phyloP scores from a whole-genome alignment of 2,329 filamentous ascomycete species.

The Apiospora malaysiana region DNA sequence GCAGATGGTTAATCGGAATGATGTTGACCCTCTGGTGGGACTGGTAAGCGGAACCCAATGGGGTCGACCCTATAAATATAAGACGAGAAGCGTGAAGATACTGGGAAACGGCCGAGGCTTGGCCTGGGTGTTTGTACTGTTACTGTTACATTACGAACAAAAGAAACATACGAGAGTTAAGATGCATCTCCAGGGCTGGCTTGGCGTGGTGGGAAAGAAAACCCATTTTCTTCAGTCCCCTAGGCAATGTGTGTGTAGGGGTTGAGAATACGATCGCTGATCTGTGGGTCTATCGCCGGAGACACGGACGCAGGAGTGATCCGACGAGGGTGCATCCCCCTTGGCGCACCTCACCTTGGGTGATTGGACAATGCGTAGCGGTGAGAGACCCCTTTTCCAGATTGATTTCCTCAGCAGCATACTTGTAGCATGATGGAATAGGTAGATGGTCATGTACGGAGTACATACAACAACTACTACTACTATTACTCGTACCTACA shows the following conservation, averaged over 20 bases:
- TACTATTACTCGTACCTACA: too few species aligned
- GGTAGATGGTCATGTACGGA: neutral
- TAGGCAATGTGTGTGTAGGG: constrained; percentile 6
- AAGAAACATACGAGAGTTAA: constrained; percentile 16
- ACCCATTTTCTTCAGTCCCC: neutral
- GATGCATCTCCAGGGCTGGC: constrained; percentile 7
- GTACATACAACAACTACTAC: too few species aligned
- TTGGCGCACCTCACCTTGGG: constrained; percentile 15
- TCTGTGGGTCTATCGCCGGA: constrained; percentile 13
- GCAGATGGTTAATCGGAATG: constrained; percentile 16
- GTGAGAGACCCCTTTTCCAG: constrained; percentile 12
- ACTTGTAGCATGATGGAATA: neutral
- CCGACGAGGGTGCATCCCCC: neutral
- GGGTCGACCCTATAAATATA: constrained; percentile 13
- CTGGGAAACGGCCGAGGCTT: neutral
- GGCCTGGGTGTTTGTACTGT: neutral
- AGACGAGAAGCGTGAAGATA: neutral
- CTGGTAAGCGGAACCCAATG: neutral
- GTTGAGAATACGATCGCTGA: constrained; percentile 19
- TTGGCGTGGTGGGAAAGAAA: neutral
- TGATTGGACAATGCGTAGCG: constrained; percentile 13
- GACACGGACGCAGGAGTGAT: constrained; percentile 11
- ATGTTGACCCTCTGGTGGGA: constrained; percentile 6
- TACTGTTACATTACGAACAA: neutral
- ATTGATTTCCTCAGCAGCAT: constrained; percentile 13